Conservation (phyloP, 2,329 filamentous ascomycete species). For the Colletotrichum sp. region DNA sequence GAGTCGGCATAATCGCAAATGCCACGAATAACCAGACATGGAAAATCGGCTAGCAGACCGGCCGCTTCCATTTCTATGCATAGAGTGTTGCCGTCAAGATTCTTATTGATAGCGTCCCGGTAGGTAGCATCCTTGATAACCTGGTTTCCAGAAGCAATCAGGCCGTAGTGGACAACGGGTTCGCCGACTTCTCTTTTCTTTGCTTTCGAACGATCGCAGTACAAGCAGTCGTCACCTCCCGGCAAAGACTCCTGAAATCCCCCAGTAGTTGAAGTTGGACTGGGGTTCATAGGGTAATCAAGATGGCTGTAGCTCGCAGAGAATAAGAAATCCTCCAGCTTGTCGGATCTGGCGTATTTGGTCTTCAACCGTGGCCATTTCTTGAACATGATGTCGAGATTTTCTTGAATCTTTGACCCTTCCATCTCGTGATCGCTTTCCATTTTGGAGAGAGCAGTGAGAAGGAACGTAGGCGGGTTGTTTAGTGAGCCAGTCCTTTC, state of each 20-base stretch:
- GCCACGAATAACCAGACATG: conserved; percentile 41
- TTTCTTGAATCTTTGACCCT: conserved; percentile 5
- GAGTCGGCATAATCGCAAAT: conserved; percentile 46
- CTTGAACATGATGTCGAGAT: conserved; percentile 1
- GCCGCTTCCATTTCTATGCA: conserved; percentile 37
- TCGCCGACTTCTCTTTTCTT: not conserved
- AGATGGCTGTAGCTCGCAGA: conserved; percentile 4
- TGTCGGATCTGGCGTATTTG: not conserved
- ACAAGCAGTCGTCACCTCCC: no score
- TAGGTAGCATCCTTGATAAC: conserved; percentile 37
- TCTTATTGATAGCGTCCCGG: conserved; percentile 32
- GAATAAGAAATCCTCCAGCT: conserved; percentile 16
- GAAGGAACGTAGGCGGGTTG: not conserved
- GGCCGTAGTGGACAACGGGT: conserved; percentile 23
- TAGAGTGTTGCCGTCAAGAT: conserved; percentile 20
- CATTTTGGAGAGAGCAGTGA: not conserved
- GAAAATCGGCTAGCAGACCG: conserved; percentile 28
- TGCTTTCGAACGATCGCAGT: not conserved
- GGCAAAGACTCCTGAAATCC: no score
- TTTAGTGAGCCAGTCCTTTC: not conserved
- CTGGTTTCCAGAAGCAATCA: conserved; percentile 35
- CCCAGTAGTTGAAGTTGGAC: no score
- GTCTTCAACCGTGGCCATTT: not conserved
- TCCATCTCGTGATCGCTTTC: not conserved
- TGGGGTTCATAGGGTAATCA: not conserved